Evolutionary conservation across 2,329 filamentous ascomycete genomes (phyloP).

Genomic region (Aschersonia sp.): DNA sequence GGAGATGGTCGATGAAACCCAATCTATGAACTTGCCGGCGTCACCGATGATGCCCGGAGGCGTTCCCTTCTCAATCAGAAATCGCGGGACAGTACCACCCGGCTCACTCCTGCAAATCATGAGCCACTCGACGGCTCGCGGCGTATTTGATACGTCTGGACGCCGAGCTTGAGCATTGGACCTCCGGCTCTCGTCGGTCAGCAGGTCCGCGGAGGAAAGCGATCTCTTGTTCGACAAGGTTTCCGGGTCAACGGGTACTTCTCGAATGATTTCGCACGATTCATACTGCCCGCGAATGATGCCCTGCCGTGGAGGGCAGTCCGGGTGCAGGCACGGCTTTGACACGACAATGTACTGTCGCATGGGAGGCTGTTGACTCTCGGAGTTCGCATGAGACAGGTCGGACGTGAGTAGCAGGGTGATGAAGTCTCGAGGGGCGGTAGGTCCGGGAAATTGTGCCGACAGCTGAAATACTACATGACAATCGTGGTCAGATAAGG

Average conservation of each 20-base stretch:
- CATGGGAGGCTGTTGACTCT: slow-evolving; percentile 10
- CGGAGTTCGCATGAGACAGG: slow-evolving; percentile 24
- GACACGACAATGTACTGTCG: slow-evolving; percentile 80
- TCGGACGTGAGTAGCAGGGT: slow-evolving; percentile 60
- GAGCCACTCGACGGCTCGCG: slow-evolving; percentile 58
- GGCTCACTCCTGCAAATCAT: slow-evolving; percentile 87
- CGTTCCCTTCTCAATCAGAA: slow-evolving; percentile 83
- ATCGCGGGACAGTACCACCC: slow-evolving; percentile 74
- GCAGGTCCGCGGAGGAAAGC: slow-evolving; percentile 17
- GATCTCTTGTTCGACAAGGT: slow-evolving; percentile 17
- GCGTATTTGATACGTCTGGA: slow-evolving; percentile 18
- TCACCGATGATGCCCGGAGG: slow-evolving; percentile 68
- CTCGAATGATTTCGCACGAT: slow-evolving; percentile 79
- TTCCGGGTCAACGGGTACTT: slow-evolving; percentile 48
- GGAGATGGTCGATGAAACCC: slow-evolving; percentile 35
- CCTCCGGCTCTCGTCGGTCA: slow-evolving; percentile 12
- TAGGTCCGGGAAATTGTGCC: slow-evolving; percentile 81
- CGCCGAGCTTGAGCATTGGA: slow-evolving; percentile 4
- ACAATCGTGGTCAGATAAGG: not conserved
- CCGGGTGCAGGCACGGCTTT: slow-evolving; percentile 65
- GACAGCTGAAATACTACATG: slow-evolving; percentile 64
- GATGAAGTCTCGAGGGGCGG: slow-evolving; percentile 77
- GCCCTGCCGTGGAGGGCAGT: slow-evolving; percentile 53
- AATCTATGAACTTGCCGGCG: slow-evolving; percentile 68
- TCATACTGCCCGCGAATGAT: slow-evolving; percentile 81